A percentile compares a stretch with the other conserved stretches of the same genome.
These are phyloP conservation scores for Pythium chondricola DNA, from an alignment of 352 stramenopile genomes.

Conservation along the genomic window DNA sequence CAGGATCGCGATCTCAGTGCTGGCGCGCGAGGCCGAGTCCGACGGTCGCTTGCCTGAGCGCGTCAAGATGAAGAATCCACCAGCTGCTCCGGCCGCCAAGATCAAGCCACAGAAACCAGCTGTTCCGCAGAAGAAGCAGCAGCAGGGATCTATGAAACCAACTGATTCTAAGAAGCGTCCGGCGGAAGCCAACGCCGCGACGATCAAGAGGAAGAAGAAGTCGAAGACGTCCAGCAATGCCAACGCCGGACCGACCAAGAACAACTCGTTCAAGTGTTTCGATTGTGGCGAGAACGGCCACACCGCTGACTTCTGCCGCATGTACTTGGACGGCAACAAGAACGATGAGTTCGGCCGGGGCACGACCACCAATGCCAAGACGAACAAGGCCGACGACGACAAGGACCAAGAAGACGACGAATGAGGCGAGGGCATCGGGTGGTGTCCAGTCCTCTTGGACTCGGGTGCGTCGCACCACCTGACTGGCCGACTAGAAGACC, in stretches of 20 bases:
- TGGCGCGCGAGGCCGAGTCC: neutral
- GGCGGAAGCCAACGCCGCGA: neutral
- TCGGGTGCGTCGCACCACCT: slow-evolving; percentile 10
- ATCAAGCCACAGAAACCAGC: neutral
- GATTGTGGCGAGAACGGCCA: neutral
- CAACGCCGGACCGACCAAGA: neutral
- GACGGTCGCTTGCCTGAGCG: neutral
- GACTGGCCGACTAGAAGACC: slow-evolving; percentile 1
- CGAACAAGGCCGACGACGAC: neutral
- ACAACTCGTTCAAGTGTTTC: neutral
- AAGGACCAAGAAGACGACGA: neutral
- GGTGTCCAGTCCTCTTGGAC: slow-evolving; percentile 1
- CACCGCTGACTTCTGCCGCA: neutral
- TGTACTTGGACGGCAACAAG: neutral
- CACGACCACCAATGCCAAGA: no score
- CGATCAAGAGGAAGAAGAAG: neutral
- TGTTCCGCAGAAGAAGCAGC: neutral
- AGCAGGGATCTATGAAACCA: neutral
- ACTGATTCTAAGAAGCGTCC: neutral
- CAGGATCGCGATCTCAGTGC: neutral
- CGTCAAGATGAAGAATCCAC: neutral
- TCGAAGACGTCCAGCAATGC: no score
- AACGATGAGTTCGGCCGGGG: no score
- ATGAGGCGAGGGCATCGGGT: neutral
- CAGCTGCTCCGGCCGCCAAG: neutral